Evolutionary conservation across 2,329 filamentous ascomycete genomes (phyloP).

Genomic region (Nemania serpens): DNA sequence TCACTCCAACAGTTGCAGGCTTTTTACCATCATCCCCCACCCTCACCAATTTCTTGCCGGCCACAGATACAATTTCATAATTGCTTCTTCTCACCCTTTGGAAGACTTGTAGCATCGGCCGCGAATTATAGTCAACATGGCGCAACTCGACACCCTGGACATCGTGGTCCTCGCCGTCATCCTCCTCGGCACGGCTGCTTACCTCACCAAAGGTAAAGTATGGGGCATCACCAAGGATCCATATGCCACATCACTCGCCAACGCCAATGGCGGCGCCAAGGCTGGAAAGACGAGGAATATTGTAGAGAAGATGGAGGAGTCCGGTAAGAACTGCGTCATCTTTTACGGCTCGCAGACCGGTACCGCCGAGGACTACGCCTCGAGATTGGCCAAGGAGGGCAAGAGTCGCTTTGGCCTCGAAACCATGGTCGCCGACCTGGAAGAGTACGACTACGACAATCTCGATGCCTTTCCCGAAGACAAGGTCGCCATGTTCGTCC

Average conservation of each 20-base stretch:
- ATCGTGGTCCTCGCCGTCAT: conserved; percentile 86
- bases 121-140: conserved; percentile 63
- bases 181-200: conserved; percentile 85
- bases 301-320: conserved; percentile 93
- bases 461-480: conserved; percentile 86
- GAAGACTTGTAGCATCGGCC: conserved; percentile 23
- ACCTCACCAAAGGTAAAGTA: conserved; percentile 96
- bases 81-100: not conserved
- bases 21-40: not conserved
- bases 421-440: conserved; percentile 97
- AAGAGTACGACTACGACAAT: conserved; percentile 97
- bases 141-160: conserved; percentile 95
- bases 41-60: not conserved
- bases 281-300: conserved; percentile 89
- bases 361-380: conserved; percentile 97
- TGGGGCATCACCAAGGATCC: conserved; percentile 90
- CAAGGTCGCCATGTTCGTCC: conserved; percentile 91
- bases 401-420: conserved; percentile 94
- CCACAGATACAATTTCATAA: conserved; percentile 6
- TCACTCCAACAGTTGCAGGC: not conserved
- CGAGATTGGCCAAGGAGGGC: conserved; percentile 93
- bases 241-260: conserved; percentile 76
- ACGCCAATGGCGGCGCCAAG: conserved; percentile 70
- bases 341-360: conserved; percentile 99
- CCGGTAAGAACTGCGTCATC: conserved; percentile 94